These are phyloP conservation scores for Syncephalastrum sp. DNA, from an alignment of 371 early-diverging fungal genomes.

Conservation along the genomic window DNA sequence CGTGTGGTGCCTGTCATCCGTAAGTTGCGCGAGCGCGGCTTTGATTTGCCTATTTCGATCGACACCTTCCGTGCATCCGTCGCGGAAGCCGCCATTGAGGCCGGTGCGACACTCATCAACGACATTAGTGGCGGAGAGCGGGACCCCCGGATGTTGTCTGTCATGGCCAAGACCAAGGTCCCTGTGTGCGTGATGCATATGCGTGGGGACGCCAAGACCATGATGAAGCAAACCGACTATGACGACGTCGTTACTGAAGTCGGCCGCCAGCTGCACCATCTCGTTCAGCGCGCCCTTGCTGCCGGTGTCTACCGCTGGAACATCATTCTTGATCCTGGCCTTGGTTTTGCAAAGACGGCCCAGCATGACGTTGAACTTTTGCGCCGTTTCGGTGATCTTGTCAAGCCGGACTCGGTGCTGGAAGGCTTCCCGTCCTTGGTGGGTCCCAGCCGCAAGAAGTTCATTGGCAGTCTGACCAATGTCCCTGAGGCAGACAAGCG, in stretches of 20 bases:
- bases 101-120: slow-evolving; percentile 89
- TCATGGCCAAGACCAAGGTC: slow-evolving; percentile 75
- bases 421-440: slow-evolving; percentile 82
- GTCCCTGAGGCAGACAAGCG: slow-evolving; percentile 73
- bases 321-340: slow-evolving; percentile 94
- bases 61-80: slow-evolving; percentile 91
- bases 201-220: slow-evolving; percentile 92
- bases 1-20: slow-evolving; percentile 90
- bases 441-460: slow-evolving; percentile 86
- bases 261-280: slow-evolving; percentile 60
- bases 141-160: slow-evolving; percentile 79
- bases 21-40: slow-evolving; percentile 64
- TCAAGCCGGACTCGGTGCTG: slow-evolving; percentile 50
- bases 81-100: slow-evolving; percentile 78
- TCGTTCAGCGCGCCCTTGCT: slow-evolving; percentile 68
- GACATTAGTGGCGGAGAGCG: slow-evolving; percentile 90
- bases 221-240: slow-evolving; percentile 75
- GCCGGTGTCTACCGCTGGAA: slow-evolving; percentile 94
- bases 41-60: slow-evolving; percentile 80
- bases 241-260: slow-evolving; percentile 76
- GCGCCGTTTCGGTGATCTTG: slow-evolving; percentile 67
- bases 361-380: slow-evolving; percentile 87
- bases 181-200: slow-evolving; percentile 97
- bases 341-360: slow-evolving; percentile 94
- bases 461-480: slow-evolving; percentile 78